Base-by-base conservation (phyloP, 78 protist species). In the Trichosphaerium sp. region DNA sequence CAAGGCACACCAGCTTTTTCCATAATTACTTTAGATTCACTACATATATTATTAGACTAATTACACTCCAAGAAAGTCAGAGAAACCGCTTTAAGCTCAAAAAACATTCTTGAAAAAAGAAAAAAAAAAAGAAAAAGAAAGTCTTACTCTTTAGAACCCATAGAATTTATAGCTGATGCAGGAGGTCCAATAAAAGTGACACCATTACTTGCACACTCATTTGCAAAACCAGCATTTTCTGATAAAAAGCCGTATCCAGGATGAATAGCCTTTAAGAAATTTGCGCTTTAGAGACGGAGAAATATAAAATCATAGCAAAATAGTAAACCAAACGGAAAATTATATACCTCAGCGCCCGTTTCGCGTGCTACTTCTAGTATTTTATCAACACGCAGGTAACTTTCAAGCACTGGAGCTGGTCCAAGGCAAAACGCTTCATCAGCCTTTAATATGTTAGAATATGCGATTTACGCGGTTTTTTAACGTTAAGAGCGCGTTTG, bases 241-340 rank as follows among this genome's bases (percentile, higher is more conserved):
- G 93, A 85, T 35, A 93, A 76, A 68, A 93, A 93, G 38, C 97
- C 97, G 70, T 93, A 93, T 26, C 97, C 97, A 10, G 97, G 97
- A 44, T 93, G 97, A 35, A 93, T 82, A 21, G 89, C 94, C 25
- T 87, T 49, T 11, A 35, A 7, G 25, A 40, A 61, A 8, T 6
- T 12, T 40, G 29, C 39, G 44, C 8, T 8, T 12, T 32, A 47
- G 21, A 61, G 38, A 32, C 58, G 5, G 51, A 6, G 38, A 5
- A 37, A 40, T 32, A 15, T 57, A 15, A n/a, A 15, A 57, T 15
- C 56, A 15, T 23, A n/a, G 48, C 56, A 15, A 47, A 21, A 47
- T n/a, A 18, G 51, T n/a, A 57, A 57, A 57, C 56, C 15, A 15
- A 57, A n/a, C 41, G 15, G n/a, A 15, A 15, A 57, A 57, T 15